These are phyloP conservation scores for Ceratocystis huliohia DNA, from an alignment of 2,329 filamentous ascomycete species.

Conservation along the genomic window DNA sequence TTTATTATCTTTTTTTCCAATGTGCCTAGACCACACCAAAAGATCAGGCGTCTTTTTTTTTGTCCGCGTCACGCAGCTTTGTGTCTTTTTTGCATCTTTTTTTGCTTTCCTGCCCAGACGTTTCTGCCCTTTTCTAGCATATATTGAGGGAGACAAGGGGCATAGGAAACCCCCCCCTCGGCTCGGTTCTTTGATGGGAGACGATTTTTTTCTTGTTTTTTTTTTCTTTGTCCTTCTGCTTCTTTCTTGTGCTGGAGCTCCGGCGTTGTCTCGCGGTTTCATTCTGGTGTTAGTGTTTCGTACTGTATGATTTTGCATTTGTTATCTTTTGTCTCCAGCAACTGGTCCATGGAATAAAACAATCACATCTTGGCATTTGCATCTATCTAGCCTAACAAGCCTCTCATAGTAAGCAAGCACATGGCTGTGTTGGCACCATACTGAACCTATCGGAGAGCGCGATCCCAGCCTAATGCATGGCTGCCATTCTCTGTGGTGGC, in stretches of 20 bases:
- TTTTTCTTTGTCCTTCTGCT: neutral
- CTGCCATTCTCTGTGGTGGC: neutral
- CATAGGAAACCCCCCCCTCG: neutral
- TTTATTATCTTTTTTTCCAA: slow-evolving; percentile 8
- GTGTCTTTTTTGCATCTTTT: neutral
- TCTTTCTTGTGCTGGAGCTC: neutral
- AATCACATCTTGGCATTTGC: slow-evolving; percentile 4
- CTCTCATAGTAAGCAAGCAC: neutral
- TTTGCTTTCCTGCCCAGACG: neutral
- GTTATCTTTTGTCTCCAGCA: neutral
- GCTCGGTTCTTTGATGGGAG: neutral
- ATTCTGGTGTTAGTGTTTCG: slow-evolving; percentile 9
- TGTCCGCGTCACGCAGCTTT: neutral
- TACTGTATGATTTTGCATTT: neutral
- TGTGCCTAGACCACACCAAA: neutral
- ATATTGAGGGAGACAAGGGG: neutral
- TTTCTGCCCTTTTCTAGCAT: slow-evolving; percentile 8
- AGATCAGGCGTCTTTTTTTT: slow-evolving; percentile 1
- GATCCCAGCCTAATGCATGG: neutral
- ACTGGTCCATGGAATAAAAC: neutral
- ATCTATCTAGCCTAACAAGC: no score
- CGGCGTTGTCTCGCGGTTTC: neutral
- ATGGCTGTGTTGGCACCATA: neutral
- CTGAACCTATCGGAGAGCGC: neutral
- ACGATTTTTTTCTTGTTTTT: neutral